Evolutionary conservation across 2,329 filamentous ascomycete species (phyloP).

Genomic region (Neophaeococcomyces aloes): DNA sequence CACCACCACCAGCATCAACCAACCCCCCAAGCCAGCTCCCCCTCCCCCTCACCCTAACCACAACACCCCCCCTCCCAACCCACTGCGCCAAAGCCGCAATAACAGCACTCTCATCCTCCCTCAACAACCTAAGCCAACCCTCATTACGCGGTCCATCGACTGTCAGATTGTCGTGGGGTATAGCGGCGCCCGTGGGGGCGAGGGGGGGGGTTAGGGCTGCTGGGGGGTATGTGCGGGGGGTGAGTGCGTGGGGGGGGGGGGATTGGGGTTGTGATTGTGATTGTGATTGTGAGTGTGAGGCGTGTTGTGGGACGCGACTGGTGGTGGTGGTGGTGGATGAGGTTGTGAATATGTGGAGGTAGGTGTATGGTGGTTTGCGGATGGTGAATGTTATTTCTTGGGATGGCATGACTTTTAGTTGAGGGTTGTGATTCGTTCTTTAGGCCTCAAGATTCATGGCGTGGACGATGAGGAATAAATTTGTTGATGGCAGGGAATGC

Average conservation of each 20-base stretch:
- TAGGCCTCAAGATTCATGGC: background rate
- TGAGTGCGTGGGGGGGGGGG: conserved; percentile 33
- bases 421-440: background rate
- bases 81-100: conserved; percentile 38
- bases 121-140: conserved; percentile 36
- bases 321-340: conserved; percentile 11
- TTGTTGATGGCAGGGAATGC: too few relatives aligned
- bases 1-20: conserved; percentile 5
- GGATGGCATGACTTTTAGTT: background rate
- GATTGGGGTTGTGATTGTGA: too few relatives aligned
- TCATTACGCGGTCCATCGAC: conserved; percentile 19
- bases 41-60: conserved; percentile 17
- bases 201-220: conserved; percentile 39
- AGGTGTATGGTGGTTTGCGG: conserved; percentile 23
- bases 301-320: conserved; percentile 11
- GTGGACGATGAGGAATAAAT: too few relatives aligned
- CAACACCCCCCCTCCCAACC: conserved; percentile 22
- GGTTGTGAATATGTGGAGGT: conserved; percentile 23
- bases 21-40: conserved; percentile 19
- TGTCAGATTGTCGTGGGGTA: conserved; percentile 39
- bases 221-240: conserved; percentile 36
- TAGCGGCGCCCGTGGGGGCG: conserved; percentile 36
- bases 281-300: too few relatives aligned
- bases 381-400: conserved; percentile 18
- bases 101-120: conserved; percentile 35